These are phyloP conservation scores for Mucor circinelloides DNA, from an alignment of 371 early-diverging fungal species.

Conservation along the genomic window DNA sequence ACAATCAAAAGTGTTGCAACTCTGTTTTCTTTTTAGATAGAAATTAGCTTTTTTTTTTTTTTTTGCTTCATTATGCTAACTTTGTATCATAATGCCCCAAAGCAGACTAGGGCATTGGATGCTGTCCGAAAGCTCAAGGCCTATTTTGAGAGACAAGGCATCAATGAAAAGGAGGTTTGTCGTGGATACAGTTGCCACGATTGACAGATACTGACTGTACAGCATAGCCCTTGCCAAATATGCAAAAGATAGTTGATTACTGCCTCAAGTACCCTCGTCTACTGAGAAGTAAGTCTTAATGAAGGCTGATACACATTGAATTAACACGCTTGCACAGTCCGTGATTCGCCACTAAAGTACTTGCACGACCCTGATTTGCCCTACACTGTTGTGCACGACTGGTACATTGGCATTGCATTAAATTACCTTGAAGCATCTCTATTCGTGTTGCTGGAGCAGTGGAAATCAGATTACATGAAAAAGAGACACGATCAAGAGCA, in stretches of 20 bases:
- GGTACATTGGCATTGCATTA: slow-evolving; percentile 19
- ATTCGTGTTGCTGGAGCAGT: slow-evolving; percentile 3
- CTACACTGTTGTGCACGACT: slow-evolving; percentile 13
- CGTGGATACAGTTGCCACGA: not conserved
- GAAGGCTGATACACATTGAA: not conserved
- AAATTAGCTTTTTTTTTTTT: not conserved
- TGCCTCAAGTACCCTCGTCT: slow-evolving; percentile 12
- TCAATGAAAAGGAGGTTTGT: slow-evolving; percentile 12
- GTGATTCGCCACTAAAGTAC: slow-evolving; percentile 18
- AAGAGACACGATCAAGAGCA: slow-evolving; percentile 7
- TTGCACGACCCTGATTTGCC: slow-evolving; percentile 18
- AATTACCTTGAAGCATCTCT: slow-evolving; percentile 22
- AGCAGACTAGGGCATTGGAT: slow-evolving; percentile 16
- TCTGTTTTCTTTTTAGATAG: not conserved
- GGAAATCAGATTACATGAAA: slow-evolving; percentile 20
- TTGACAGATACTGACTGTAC: not conserved
- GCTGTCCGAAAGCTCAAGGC: slow-evolving; percentile 7
- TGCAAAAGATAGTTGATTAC: slow-evolving; percentile 23
- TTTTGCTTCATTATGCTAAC: not conserved
- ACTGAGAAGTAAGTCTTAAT: slow-evolving; percentile 9
- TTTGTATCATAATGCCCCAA: slow-evolving; percentile 6
- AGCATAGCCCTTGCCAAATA: slow-evolving; percentile 18
- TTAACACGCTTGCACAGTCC: slow-evolving; percentile 6
- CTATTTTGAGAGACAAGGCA: slow-evolving; percentile 14
- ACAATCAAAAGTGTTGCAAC: not conserved